Evolutionary conservation across 306 rosid species (phyloP).

Genomic region (Vigna angularis): DNA sequence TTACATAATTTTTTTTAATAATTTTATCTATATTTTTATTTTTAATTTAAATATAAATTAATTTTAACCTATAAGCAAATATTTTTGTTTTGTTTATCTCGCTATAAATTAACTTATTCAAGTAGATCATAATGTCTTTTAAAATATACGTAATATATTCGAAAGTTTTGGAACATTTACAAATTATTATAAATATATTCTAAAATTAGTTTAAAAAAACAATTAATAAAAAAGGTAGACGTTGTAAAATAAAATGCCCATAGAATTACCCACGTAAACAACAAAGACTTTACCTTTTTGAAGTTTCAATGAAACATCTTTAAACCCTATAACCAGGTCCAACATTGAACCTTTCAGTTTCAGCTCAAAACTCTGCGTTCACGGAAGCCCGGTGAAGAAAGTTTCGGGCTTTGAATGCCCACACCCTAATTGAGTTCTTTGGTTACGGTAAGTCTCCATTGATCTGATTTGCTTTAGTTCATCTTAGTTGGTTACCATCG

Average conservation of each 20-base stretch:
- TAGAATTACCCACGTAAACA: not conserved
- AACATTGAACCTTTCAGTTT: not conserved
- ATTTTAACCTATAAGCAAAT: too few relatives aligned
- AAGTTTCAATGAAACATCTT: not conserved
- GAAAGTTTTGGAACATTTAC: too few relatives aligned
- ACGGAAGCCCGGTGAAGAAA: not conserved
- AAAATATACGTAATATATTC: too few relatives aligned
- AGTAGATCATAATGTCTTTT: too few relatives aligned
- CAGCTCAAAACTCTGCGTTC: not conserved
- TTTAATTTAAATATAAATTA: too few relatives aligned
- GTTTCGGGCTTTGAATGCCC: not conserved
- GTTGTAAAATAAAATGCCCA: not conserved
- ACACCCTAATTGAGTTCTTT: not conserved
- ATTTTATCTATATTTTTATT: too few relatives aligned
- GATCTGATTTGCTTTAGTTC: not conserved
- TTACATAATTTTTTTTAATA: too few relatives aligned
- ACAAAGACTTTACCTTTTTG: not conserved
- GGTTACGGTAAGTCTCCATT: not conserved
- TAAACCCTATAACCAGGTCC: slow-evolving; percentile 4
- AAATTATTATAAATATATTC: too few relatives aligned
- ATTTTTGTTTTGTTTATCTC: too few relatives aligned
- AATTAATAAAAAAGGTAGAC: too few relatives aligned
- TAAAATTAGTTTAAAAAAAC: too few relatives aligned
- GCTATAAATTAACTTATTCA: too few relatives aligned
- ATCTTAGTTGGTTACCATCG: not conserved